Evolutionary conservation across 352 stramenopile genomes (phyloP).

Genomic region (Globisporangium canariense): DNA sequence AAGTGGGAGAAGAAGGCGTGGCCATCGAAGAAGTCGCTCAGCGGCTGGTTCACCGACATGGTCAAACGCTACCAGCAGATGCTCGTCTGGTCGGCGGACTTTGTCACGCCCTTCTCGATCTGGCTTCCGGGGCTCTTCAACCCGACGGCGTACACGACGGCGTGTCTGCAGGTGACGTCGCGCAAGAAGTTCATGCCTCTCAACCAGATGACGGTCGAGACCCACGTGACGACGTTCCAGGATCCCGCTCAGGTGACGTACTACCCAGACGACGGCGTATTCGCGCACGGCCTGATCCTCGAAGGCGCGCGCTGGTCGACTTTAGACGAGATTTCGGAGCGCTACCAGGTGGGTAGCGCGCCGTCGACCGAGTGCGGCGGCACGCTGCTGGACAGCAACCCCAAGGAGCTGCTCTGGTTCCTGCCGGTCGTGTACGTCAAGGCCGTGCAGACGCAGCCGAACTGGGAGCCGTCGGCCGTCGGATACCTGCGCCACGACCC

Average conservation of each 20-base stretch:
- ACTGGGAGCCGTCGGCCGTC: constrained; percentile 94
- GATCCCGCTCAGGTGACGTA: constrained; percentile 74
- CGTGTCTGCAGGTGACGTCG: constrained; percentile 94
- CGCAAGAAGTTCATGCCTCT: constrained; percentile 90
- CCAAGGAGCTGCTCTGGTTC: constrained; percentile 93
- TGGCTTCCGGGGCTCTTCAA: constrained; percentile 97
- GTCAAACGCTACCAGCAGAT: constrained; percentile 90
- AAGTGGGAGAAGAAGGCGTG: constrained; percentile 96
- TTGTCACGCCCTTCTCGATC: constrained; percentile 92
- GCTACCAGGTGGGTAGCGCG: constrained; percentile 79
- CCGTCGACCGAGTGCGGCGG: constrained; percentile 86
- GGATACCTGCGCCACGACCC: constrained; percentile 93
- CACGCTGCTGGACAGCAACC: constrained; percentile 90
- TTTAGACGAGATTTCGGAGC: constrained; percentile 87
- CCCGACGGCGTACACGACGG: constrained; percentile 94
- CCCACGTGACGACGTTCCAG: constrained; percentile 93
- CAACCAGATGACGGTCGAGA: constrained; percentile 96
- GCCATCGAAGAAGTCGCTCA: constrained; percentile 92
- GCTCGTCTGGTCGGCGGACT: constrained; percentile 83
- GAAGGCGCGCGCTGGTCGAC: constrained; percentile 93
- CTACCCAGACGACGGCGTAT: constrained; percentile 91
- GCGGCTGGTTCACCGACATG: constrained; percentile 92
- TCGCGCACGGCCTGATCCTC: constrained; percentile 95
- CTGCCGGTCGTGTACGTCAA: constrained; percentile 96
- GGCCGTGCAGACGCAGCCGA: constrained; percentile 90